Evolutionary conservation across 1,284 basidiomycete species (phyloP).

Genomic region (Apiotrichum siamense): DNA sequence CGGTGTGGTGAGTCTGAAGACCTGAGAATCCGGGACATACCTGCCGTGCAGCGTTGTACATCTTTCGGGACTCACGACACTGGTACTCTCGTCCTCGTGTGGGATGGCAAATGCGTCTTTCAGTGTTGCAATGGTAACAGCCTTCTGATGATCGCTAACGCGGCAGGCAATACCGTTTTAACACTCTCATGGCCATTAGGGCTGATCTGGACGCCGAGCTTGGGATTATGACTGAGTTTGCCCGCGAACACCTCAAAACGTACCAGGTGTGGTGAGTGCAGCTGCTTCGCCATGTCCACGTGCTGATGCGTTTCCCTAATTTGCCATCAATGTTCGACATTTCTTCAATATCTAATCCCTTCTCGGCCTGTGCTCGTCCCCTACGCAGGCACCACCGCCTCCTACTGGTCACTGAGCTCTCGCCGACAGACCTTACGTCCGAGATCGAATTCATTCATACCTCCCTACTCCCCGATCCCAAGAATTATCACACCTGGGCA

Average conservation of each 20-base stretch:
- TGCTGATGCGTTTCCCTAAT: not conserved
- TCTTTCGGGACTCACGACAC: not conserved
- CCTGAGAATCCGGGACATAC: no score
- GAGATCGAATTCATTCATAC: constrained; percentile 74
- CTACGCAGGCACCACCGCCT: constrained; percentile 70
- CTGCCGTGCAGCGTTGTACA: not conserved
- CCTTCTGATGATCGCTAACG: not conserved
- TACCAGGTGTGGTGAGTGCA: constrained; percentile 85
- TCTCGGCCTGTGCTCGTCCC: not conserved
- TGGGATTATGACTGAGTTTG: constrained; percentile 73
- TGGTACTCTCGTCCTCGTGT: no score
- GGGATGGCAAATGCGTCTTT: no score
- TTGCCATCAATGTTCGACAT: not conserved
- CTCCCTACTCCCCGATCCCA: constrained; percentile 66
- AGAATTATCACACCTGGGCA: constrained; percentile 96
- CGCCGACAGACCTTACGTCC: constrained; percentile 51
- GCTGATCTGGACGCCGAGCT: constrained; percentile 68
- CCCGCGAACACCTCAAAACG: constrained; percentile 74
- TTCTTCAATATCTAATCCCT: not conserved
- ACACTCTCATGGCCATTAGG: constrained; percentile 64
- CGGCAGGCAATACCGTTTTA: constrained; percentile 82
- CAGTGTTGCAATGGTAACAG: no score
- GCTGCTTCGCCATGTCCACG: no score
- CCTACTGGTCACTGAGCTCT: constrained; percentile 57
- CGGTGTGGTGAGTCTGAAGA: constrained; percentile 64